phyloP scores from a whole-genome alignment of 2,329 filamentous ascomycete species.

The Ophiostoma ips region DNA sequence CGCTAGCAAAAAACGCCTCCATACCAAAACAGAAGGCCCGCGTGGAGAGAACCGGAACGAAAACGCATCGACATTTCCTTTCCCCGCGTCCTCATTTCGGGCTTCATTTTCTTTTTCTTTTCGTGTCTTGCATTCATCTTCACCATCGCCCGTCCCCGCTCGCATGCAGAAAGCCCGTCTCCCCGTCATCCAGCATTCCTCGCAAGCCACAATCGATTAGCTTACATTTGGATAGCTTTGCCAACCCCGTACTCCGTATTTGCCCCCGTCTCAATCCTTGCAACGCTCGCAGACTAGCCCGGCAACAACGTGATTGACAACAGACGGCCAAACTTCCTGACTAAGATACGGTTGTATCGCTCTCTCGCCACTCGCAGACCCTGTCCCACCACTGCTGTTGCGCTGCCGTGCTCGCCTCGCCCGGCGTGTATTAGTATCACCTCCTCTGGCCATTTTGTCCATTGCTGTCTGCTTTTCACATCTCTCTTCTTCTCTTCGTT shows the following conservation, averaged over 20 bases:
- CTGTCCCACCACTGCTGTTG: background rate
- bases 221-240: background rate
- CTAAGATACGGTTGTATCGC: background rate
- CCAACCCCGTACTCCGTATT: no score
- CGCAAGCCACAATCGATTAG: no score
- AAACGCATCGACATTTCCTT: background rate
- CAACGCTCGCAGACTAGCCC: background rate
- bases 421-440: slow-evolving; percentile 4
- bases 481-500: background rate
- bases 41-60: background rate
- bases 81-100: background rate
- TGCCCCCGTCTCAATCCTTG: background rate
- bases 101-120: background rate
- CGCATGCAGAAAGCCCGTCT: background rate
- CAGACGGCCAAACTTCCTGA: background rate
- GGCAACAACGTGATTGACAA: no score
- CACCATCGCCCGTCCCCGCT: background rate
- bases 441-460: background rate
- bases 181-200: background rate
- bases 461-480: no score
- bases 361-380: slow-evolving; percentile 6
- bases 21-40: background rate
- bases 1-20: background rate
- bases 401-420: no score
- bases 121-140: background rate